phyloP scores from a whole-genome alignment of 1,139 yeast species.

The Yamadazyma dendronema region DNA sequence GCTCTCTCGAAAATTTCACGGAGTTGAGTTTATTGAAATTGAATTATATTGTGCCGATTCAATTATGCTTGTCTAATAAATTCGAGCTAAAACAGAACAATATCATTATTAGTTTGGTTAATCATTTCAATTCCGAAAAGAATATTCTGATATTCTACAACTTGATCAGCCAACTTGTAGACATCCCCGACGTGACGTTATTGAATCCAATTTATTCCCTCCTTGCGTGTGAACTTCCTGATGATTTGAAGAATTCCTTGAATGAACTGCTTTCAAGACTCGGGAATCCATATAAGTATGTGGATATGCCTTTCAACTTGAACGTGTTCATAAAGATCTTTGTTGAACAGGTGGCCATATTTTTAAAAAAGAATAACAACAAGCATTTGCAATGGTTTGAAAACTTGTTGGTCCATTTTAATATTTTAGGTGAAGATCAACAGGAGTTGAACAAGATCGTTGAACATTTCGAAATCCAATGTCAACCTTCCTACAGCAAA shows the following conservation, averaged over 20 bases:
- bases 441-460: constrained; percentile 12
- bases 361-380: constrained; percentile 9
- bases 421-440: constrained; percentile 55
- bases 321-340: constrained; percentile 70
- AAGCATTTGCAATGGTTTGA: constrained; percentile 50
- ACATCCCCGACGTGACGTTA: constrained; percentile 9
- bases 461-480: constrained; percentile 9
- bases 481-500: constrained; percentile 2
- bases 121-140: constrained; percentile 33
- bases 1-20: constrained; percentile 7
- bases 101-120: constrained; percentile 57
- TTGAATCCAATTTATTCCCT: constrained; percentile 14
- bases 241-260: constrained; percentile 50
- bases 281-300: constrained; percentile 77
- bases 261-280: constrained; percentile 76
- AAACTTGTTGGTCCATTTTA: constrained; percentile 40
- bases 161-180: constrained; percentile 16
- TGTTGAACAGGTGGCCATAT: constrained; percentile 59
- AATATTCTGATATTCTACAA: constrained; percentile 26
- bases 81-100: constrained; percentile 38
- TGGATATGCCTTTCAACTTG: constrained; percentile 58
- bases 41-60: constrained; percentile 23
- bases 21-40: constrained; percentile 12
- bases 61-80: constrained; percentile 34
- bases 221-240: constrained; percentile 9